Conservation (phyloP, 208 protist species). For the Leishmania gerbilli region DNA sequence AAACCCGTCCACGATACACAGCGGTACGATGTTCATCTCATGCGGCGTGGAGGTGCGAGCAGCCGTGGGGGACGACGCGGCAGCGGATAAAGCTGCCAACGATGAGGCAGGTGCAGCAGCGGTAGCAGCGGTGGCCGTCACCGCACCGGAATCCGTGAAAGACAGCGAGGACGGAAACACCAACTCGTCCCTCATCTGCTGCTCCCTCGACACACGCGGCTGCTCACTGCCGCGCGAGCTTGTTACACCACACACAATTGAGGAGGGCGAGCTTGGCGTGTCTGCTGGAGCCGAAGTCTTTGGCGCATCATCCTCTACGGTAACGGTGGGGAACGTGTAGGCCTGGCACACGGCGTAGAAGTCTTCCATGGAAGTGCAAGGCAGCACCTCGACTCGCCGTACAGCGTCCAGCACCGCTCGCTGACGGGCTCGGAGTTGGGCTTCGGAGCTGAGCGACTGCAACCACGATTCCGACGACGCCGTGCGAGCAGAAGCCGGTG, state of each 20-base stretch:
- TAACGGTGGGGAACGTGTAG: slow-evolving; percentile 18
- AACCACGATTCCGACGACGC: background rate
- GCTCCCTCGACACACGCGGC: background rate
- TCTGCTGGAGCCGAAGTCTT: background rate
- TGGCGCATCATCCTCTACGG: background rate
- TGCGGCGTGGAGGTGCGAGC: background rate
- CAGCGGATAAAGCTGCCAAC: background rate
- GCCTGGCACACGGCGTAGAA: slow-evolving; percentile 34
- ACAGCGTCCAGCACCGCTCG: slow-evolving; percentile 40
- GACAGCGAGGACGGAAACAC: background rate
- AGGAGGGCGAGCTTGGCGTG: background rate
- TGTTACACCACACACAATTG: background rate
- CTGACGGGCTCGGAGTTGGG: slow-evolving; percentile 19
- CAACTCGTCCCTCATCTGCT: background rate
- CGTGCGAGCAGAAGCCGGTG: background rate
- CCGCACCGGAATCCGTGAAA: background rate
- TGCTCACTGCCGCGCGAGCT: background rate
- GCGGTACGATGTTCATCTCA: slow-evolving; percentile 25
- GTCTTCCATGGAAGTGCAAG: slow-evolving; percentile 47
- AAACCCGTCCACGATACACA: slow-evolving; percentile 57
- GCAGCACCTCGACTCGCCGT: slow-evolving; percentile 47
- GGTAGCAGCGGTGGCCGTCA: background rate
- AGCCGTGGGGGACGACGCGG: background rate
- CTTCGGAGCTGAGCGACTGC: background rate
- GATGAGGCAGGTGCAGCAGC: background rate